Conservation (phyloP, 352 stramenopile species). For the Nothophytophthora sp. region DNA sequence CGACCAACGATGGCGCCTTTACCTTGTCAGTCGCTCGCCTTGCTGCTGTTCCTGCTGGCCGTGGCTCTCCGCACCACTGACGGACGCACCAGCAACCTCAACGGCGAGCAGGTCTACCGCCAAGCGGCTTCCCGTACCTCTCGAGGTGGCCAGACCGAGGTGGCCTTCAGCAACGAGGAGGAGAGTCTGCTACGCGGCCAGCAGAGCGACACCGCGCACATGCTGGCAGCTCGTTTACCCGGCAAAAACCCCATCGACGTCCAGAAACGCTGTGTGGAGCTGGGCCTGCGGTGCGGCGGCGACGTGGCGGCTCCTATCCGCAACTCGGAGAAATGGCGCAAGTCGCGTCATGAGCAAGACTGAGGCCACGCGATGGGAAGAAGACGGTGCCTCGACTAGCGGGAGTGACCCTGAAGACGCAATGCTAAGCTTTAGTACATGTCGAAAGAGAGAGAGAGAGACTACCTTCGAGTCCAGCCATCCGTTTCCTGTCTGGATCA, state of each 20-base stretch:
- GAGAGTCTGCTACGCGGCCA: constrained; percentile 47
- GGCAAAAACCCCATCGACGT: constrained; percentile 42
- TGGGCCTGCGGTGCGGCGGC: constrained; percentile 51
- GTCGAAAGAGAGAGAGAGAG: constrained; percentile 3
- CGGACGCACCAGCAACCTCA: constrained; percentile 23
- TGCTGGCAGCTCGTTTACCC: constrained; percentile 32
- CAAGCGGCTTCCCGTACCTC: constrained; percentile 18
- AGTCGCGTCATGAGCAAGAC: not conserved
- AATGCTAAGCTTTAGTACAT: constrained; percentile 4
- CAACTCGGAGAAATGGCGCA: constrained; percentile 52
- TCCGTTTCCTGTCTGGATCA: constrained; percentile 6
- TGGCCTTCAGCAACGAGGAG: constrained; percentile 48
- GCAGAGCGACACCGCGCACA: constrained; percentile 40
- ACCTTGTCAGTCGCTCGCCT: no score
- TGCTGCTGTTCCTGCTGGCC: constrained; percentile 3
- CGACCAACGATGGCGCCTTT: no score
- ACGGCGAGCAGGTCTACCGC: constrained; percentile 17
- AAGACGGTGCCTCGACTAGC: no score
- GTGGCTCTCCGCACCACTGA: constrained; percentile 2
- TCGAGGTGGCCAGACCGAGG: constrained; percentile 27
- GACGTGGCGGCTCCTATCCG: constrained; percentile 25
- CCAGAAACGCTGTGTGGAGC: constrained; percentile 50
- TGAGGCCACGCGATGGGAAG: constrained; percentile 1
- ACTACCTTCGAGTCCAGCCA: not conserved
- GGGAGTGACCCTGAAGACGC: not conserved